A percentile compares a stretch with the other conserved stretches of the same genome.
These are phyloP conservation scores for Maudiozyma serrabonitensis DNA, from an alignment of 805 yeast species.

Conservation along the genomic window DNA sequence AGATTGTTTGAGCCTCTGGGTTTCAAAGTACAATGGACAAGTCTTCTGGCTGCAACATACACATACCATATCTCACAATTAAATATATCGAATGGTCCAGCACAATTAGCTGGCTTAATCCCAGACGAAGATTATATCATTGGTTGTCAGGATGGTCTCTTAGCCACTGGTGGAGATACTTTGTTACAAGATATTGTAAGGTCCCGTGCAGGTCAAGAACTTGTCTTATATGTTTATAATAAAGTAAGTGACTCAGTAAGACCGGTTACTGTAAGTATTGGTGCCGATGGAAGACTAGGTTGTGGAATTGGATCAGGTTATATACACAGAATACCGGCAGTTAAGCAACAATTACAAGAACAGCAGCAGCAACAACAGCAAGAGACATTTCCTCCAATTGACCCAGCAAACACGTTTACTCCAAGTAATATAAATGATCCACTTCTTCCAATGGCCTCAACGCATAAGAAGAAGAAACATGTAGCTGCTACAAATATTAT, in stretches of 20 bases:
- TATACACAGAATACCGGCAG: slow-evolving; percentile 72
- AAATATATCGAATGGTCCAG: slow-evolving; percentile 63
- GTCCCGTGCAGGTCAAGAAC: slow-evolving; percentile 36
- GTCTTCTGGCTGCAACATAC: slow-evolving; percentile 62
- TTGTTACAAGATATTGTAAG: slow-evolving; percentile 58
- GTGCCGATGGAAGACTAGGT: slow-evolving; percentile 79
- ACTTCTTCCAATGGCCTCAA: slow-evolving; percentile 10
- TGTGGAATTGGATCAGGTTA: slow-evolving; percentile 94
- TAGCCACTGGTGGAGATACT: slow-evolving; percentile 83
- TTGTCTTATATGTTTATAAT: slow-evolving; percentile 70
- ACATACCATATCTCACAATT: slow-evolving; percentile 82
- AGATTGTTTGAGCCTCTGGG: slow-evolving; percentile 44
- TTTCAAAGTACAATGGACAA: slow-evolving; percentile 65
- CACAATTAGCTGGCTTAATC: slow-evolving; percentile 68
- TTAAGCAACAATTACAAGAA: slow-evolving; percentile 1
- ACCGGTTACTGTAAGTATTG: slow-evolving; percentile 76
- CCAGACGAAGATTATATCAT: slow-evolving; percentile 84
- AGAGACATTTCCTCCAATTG: neutral
- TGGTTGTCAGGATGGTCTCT: slow-evolving; percentile 77
- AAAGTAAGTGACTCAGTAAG: slow-evolving; percentile 78
- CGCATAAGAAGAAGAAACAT: slow-evolving; percentile 9
- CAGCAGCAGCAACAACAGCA: neutral
- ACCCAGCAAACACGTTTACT: slow-evolving; percentile 12
- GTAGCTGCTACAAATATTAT: slow-evolving; percentile 9
- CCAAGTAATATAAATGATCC: slow-evolving; percentile 9